These are phyloP conservation scores for Sherardia arvensis DNA, from an alignment of 257 asterid species.

Conservation along the genomic window DNA sequence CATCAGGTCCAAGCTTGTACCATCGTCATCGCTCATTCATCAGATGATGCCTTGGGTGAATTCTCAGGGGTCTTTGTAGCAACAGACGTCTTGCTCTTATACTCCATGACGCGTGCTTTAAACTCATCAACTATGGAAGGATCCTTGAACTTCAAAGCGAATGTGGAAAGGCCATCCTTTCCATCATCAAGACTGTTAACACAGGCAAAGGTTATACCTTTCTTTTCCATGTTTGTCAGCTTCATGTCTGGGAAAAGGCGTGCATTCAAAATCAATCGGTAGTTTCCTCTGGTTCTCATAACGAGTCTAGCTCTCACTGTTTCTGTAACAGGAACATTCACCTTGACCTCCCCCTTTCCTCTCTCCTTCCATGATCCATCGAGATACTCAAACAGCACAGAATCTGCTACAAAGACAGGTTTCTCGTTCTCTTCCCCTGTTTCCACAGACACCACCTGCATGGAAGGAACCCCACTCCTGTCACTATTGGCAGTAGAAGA, in stretches of 20 bases:
- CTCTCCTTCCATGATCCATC: conserved; percentile 88
- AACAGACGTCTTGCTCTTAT: conserved; percentile 29
- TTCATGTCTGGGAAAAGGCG: conserved; percentile 85
- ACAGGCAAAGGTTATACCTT: conserved; percentile 82
- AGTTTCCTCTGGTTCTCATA: conserved; percentile 81
- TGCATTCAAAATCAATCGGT: conserved; percentile 76
- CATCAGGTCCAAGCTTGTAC: neutral
- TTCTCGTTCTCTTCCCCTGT: conserved; percentile 80
- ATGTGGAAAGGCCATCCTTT: conserved; percentile 60
- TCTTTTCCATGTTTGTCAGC: conserved; percentile 85
- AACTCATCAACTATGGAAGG: conserved; percentile 57
- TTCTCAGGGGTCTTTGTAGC: conserved; percentile 63
- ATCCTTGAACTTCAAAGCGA: conserved; percentile 83
- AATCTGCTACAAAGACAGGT: conserved; percentile 59
- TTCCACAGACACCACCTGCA: conserved; percentile 57
- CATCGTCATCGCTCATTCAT: conserved; percentile 11
- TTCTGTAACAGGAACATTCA: conserved; percentile 48
- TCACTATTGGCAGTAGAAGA: conserved; percentile 27
- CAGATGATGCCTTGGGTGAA: conserved; percentile 56
- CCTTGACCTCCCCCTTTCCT: conserved; percentile 86
- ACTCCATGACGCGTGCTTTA: conserved; percentile 44
- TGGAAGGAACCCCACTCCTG: conserved; percentile 46
- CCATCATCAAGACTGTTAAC: conserved; percentile 67
- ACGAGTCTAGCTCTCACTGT: conserved; percentile 65
- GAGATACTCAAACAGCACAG: conserved; percentile 52